Evolutionary conservation across 306 rosid genomes (phyloP), one percentile per base, ranked within the genome.

Genomic region (Acacia acuminata): DNA sequence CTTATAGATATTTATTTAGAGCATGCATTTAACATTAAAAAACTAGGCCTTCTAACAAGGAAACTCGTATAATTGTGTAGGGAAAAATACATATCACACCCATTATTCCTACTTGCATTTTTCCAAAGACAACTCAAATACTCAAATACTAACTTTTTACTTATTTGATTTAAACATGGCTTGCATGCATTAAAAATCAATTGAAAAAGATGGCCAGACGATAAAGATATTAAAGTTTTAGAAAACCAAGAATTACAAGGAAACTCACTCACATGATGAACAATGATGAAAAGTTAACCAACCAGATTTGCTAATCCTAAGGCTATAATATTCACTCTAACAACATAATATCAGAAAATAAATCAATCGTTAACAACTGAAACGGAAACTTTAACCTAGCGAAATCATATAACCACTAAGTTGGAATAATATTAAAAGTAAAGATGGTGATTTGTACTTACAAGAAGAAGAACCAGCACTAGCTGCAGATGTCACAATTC

Each of bases 401-500:
- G 8, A 77, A 73, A 69, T 72, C 22, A 47, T 77, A 44, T 44
- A 27, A 44, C 16, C 32, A 30, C 19, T 45, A 74, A 66, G 47
- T 73, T 53, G 76, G 10, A 78, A 50, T 68, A 72, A 77, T 15
- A 7, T 30, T 58, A 63, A 14, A 60, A 58, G 72, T 44, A 38
- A 48, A 27, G 48, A 73, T 40, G 58, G 47, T 69, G 74, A 42
- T 32, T 69, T 68, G 3, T 68, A 70, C 86, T 83, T 87, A 91
- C 98, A 80, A 82, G 97, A 85, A 38, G 91, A 51, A 73, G 87
- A 84, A 81, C 86, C 90, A 66, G 91, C 92, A 87, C 97, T 82
- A 47, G 84, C 91, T 72, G 98, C 97, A 58, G 98, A 94, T 73
- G 94, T 79, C 70, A 94, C 97, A 74, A 94, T 86, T 82, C 97